phyloP scores from a whole-genome alignment of 148 eudicot species.

The Rheum nobile region DNA sequence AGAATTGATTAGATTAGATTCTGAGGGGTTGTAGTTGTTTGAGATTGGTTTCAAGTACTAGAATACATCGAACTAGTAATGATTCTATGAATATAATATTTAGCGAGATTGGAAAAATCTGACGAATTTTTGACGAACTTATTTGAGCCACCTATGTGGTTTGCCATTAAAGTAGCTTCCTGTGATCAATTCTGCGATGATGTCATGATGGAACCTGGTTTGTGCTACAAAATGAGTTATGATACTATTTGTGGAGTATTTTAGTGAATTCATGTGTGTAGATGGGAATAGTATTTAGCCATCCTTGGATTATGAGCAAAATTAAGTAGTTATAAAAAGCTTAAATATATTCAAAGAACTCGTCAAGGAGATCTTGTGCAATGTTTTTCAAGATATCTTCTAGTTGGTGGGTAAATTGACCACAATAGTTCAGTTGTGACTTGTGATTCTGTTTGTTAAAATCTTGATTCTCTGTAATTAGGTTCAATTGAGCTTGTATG shows the following conservation, averaged over 20 bases:
- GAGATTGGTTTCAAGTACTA: not conserved
- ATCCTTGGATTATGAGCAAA: not conserved
- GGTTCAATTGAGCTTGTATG: not conserved
- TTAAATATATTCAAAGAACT: not conserved
- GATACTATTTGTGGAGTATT: not conserved
- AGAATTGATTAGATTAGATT: not conserved
- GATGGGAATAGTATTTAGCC: not conserved
- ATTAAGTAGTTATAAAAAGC: not conserved
- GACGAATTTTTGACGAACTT: not conserved
- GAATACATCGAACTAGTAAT: not conserved
- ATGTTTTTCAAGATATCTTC: not conserved
- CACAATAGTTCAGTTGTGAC: not conserved
- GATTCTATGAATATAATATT: not conserved
- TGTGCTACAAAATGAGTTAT: not conserved
- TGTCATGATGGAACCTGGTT: not conserved
- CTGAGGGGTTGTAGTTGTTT: not conserved
- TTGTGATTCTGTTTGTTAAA: no score
- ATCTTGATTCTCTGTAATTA: not conserved
- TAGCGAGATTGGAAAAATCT: not conserved
- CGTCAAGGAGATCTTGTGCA: not conserved
- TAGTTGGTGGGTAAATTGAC: not conserved
- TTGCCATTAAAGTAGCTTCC: not conserved
- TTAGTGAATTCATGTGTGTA: not conserved
- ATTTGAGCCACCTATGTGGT: not conserved
- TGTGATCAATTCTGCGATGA: not conserved